Conservation (phyloP, 2,329 filamentous ascomycete species). For the Thielaviopsis populi region DNA sequence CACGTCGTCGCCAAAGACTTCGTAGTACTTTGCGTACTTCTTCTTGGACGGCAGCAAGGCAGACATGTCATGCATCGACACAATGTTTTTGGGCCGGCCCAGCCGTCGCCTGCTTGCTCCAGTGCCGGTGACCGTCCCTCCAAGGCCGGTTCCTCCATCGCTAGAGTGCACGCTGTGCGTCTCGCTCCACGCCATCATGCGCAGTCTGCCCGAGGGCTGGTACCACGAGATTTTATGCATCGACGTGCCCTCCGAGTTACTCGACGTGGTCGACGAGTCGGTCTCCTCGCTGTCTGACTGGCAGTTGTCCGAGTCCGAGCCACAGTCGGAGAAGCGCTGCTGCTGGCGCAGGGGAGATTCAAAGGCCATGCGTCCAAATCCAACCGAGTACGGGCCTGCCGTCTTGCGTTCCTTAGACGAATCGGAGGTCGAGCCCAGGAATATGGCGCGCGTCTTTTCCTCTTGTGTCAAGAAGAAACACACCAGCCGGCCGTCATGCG, state of each 20-base stretch:
- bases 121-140: conserved; percentile 29
- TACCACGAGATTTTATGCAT: conserved; percentile 45
- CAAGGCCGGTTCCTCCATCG: conserved; percentile 40
- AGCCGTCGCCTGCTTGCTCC: conserved; percentile 31
- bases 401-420: conserved; percentile 29
- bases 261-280: conserved; percentile 34
- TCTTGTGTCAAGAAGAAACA: conserved; percentile 58
- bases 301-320: conserved; percentile 33
- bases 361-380: conserved; percentile 40
- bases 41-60: conserved; percentile 63
- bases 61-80: conserved; percentile 58
- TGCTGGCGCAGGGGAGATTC: conserved; percentile 34
- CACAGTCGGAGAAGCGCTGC: conserved; percentile 35
- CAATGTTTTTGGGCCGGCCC: conserved; percentile 31
- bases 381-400: conserved; percentile 41
- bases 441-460: conserved; percentile 38
- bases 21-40: conserved; percentile 63
- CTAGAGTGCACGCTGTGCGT: conserved; percentile 44
- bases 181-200: conserved; percentile 42
- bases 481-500: conserved; percentile 45
- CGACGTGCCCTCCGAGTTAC: conserved; percentile 48
- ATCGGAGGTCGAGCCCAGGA: conserved; percentile 20
- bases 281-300: conserved; percentile 25
- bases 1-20: conserved; percentile 67
- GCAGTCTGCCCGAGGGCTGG: conserved; percentile 35